phyloP scores from a whole-genome alignment of 257 asterid genomes.

The Gardenia jasminoides region DNA sequence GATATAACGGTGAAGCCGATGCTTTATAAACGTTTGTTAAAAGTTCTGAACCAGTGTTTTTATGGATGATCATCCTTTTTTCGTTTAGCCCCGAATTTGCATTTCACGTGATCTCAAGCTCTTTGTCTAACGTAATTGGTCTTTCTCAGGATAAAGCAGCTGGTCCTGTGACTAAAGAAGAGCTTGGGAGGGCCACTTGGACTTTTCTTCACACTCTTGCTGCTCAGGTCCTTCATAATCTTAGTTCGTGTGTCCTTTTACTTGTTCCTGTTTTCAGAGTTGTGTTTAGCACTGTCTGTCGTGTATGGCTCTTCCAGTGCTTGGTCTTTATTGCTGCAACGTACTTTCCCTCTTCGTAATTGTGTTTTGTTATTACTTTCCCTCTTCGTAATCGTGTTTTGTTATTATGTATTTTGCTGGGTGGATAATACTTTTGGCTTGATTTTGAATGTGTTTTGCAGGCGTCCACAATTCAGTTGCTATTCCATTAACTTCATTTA shows the following conservation, averaged over 20 bases:
- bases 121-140: slow-evolving; percentile 1
- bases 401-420: not conserved
- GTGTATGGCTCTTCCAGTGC: not conserved
- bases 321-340: not conserved
- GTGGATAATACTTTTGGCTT: not conserved
- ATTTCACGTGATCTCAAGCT: not conserved
- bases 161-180: slow-evolving; percentile 73
- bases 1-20: not conserved
- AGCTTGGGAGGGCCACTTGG: slow-evolving; percentile 97
- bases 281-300: not conserved
- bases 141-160: slow-evolving; percentile 47
- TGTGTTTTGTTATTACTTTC: not conserved
- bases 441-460: not conserved
- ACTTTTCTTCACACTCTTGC: slow-evolving; percentile 94
- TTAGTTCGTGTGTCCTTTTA: not conserved
- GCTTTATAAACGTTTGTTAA: slow-evolving; percentile 48
- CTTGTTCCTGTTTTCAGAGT: not conserved
- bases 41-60: slow-evolving; percentile 31
- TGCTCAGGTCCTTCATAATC: slow-evolving; percentile 63
- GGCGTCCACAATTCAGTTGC: not conserved
- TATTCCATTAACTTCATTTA: not conserved
- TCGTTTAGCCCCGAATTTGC: not conserved
- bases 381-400: not conserved
- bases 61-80: not conserved
- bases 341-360: not conserved